phyloP scores from a whole-genome alignment of 2,329 filamentous ascomycete genomes.

The Apiospora koreana region DNA sequence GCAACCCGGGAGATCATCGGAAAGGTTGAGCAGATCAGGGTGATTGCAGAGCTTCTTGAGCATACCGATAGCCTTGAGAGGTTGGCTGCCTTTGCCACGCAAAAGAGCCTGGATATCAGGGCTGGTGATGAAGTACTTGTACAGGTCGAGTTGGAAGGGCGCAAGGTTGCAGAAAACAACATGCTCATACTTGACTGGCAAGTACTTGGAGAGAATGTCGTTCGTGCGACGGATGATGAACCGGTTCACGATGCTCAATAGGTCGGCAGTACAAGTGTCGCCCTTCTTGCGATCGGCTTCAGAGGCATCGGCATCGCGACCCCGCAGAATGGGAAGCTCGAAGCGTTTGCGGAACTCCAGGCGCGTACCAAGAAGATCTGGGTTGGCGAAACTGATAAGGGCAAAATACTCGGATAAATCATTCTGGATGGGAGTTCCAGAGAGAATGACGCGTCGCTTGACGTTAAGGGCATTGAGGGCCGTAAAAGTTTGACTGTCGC shows the following conservation, averaged over 20 bases:
- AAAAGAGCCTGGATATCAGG: slow-evolving; percentile 92
- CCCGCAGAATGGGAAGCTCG: slow-evolving; percentile 87
- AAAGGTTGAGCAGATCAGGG: slow-evolving; percentile 84
- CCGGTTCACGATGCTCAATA: slow-evolving; percentile 88
- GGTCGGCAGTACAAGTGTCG: slow-evolving; percentile 78
- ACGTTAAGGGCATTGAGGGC: slow-evolving; percentile 91
- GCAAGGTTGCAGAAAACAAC: slow-evolving; percentile 97
- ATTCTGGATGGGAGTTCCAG: slow-evolving; percentile 96
- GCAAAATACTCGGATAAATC: slow-evolving; percentile 98
- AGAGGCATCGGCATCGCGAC: slow-evolving; percentile 86
- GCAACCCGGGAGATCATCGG: slow-evolving; percentile 82
- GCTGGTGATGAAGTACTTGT: slow-evolving; percentile 96
- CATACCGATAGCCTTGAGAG: slow-evolving; percentile 92
- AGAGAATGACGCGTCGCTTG: slow-evolving; percentile 87
- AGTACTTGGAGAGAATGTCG: slow-evolving; percentile 95
- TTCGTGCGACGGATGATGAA: slow-evolving; percentile 98
- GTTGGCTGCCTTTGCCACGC: slow-evolving; percentile 91
- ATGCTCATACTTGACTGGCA: slow-evolving; percentile 98
- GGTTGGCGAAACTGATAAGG: slow-evolving; percentile 94
- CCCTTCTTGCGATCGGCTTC: slow-evolving; percentile 81
- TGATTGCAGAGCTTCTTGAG: slow-evolving; percentile 99
- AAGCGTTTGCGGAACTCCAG: slow-evolving; percentile 92
- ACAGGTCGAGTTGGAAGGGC: slow-evolving; percentile 88
- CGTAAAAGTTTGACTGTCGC: slow-evolving; percentile 91
- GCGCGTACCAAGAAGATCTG: slow-evolving; percentile 83